A percentile compares a stretch with the other conserved stretches of the same genome.
phyloP scores from a whole-genome alignment of 257 asterid species.

The Buddleja alternifolia region DNA sequence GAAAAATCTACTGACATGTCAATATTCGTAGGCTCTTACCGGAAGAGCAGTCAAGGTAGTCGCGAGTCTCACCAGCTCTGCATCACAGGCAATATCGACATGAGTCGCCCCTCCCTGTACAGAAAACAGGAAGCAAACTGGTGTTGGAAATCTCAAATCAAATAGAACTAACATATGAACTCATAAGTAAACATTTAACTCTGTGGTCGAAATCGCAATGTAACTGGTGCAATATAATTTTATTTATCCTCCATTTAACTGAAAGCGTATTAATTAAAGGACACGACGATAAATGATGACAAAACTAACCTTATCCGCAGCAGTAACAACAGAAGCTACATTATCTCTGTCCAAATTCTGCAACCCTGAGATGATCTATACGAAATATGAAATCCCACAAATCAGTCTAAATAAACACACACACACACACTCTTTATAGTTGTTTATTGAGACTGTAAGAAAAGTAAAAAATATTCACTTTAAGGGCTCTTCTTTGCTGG shows the following conservation, averaged over 20 bases:
- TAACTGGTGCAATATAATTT: not conserved
- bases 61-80: conserved; percentile 83
- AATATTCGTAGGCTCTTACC: conserved; percentile 37
- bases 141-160: not conserved
- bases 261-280: not conserved
- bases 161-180: not conserved
- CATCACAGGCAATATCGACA: conserved; percentile 89
- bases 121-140: conserved; percentile 10
- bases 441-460: not conserved
- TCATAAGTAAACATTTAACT: not conserved
- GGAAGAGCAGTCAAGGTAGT: conserved; percentile 76
- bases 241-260: no score
- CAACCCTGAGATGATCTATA: conserved; percentile 85
- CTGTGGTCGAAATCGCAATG: not conserved
- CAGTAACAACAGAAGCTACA: conserved; percentile 87
- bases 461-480: conserved; percentile 41
- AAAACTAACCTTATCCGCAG: conserved; percentile 80
- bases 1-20: not conserved
- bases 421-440: not conserved
- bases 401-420: not conserved
- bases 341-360: conserved; percentile 76
- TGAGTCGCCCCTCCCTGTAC: conserved; percentile 94
- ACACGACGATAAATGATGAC: not conserved
- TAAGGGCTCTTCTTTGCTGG: conserved; percentile 74
- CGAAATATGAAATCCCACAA: conserved; percentile 16